Percentiles rank a stretch among this genome's conserved stretches.
Conservation (phyloP, 768 basidiomycete genomes). For the Gloeopeniophorella convolvens region DNA sequence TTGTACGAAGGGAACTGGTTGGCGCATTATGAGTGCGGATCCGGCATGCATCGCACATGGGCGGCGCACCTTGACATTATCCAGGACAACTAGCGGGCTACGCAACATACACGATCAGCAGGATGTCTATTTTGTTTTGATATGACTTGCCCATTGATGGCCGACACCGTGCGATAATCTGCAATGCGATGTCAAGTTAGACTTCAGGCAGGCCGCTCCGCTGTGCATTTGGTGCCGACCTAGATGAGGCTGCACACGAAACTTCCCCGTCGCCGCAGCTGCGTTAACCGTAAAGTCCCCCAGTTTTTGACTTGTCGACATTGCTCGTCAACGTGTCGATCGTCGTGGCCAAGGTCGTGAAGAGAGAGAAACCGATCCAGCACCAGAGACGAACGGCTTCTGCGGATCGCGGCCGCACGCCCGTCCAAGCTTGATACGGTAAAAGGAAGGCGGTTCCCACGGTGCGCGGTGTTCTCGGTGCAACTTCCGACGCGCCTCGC, state of each 20-base stretch:
- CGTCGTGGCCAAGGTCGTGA: not conserved
- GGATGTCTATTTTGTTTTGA: not conserved
- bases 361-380: not conserved
- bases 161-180: conserved; percentile 99
- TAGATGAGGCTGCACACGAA: conserved; percentile 82
- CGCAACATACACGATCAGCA: conserved; percentile 11
- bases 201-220: not conserved
- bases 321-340: conserved; percentile 7
- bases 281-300: conserved; percentile 53
- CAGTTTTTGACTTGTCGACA: conserved; percentile 4
- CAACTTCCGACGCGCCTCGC: too few relatives aligned
- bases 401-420: not conserved
- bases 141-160: conserved; percentile 82
- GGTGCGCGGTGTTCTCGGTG: not conserved
- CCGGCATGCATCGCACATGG: not conserved
- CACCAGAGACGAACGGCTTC: not conserved
- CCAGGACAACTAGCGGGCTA: conserved; percentile 92
- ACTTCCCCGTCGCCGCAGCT: conserved; percentile 83
- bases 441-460: conserved; percentile 7
- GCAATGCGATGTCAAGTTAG: conserved; percentile 14
- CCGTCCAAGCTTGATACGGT: conserved; percentile 5
- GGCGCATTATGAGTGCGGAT: conserved; percentile 10
- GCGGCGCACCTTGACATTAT: conserved; percentile 85
- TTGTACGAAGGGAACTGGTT: conserved; percentile 92
- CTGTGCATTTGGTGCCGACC: conserved; percentile 37